Evolutionary conservation across 495 filamentous ascomycete genomes (phyloP).

Genomic region (Xylaria telfairii): DNA sequence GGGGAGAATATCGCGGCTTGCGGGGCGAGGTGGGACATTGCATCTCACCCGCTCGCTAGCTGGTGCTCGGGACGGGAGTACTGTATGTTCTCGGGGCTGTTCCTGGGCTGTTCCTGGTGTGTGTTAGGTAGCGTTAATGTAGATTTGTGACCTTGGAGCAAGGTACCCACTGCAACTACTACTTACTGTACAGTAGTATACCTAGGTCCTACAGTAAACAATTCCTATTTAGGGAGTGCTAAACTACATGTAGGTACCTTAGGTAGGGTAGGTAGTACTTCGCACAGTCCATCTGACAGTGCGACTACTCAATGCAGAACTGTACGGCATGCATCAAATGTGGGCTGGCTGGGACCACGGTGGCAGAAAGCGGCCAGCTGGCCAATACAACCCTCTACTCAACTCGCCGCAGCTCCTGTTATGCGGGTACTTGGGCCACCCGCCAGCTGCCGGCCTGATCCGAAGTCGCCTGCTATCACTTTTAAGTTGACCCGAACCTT

Average conservation of each 20-base stretch:
- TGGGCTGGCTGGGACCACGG: too few species aligned
- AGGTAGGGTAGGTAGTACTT: too few species aligned
- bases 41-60: neutral
- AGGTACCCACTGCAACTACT: too few species aligned
- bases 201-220: too few species aligned
- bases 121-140: too few species aligned
- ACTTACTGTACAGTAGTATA: too few species aligned
- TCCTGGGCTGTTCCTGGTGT: neutral
- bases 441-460: neutral
- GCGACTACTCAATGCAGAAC: too few species aligned
- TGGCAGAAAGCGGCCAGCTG: conserved; percentile 17
- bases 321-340: neutral
- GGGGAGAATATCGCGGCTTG: conserved; percentile 71
- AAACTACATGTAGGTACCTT: too few species aligned
- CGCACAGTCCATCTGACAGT: neutral
- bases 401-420: neutral
- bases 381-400: conserved; percentile 3
- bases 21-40: conserved; percentile 61
- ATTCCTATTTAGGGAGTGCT: too few species aligned
- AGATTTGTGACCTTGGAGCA: too few species aligned
- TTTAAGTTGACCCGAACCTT: neutral
- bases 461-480: neutral
- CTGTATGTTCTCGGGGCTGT: too few species aligned
- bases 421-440: neutral
- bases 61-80: too few species aligned